Evolutionary conservation across 1,139 yeast genomes (phyloP), one percentile per base, ranked within the genome.

Genomic region (Saccharomyces uvarum): DNA sequence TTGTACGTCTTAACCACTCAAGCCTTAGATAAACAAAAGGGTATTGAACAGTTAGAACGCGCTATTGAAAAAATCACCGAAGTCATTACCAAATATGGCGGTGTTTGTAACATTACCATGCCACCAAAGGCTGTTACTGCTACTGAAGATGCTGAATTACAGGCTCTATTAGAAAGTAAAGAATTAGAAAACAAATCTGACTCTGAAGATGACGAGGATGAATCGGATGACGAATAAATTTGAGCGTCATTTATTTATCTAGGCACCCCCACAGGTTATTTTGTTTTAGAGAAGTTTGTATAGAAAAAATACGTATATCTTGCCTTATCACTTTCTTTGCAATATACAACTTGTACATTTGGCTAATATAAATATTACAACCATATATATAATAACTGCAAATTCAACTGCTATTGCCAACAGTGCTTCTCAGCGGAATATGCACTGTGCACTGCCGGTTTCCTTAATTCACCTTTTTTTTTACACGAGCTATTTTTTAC

Each of bases 81-180:
- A 63, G 78, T 83, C 53, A 90, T 95, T 67, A 81, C 80, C 61
- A 75, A 78, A 32, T 80, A 82, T 54, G 96, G 90, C 56, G 99
- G 99, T 69, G 81, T 83, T 57, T 86, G 96, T 72, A 89, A 88
- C 64, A 86, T 93, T 61, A 90, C 95, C 59, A 91, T 93, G 97
- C 93, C 96, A 65, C 98, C 99, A 69, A 91, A 91, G 82, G 97
- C 98, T 50, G 98, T 93, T 62, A 89, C 97, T 58, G 98, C 97
- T 58, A 88, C 93, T 59, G 99, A 93, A 73, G 99, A 93, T 73
- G 98, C 97, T 58, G 98, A 91, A 75, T 83, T 93, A 70, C 96
- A 90, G 74, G 96, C 96, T 61, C 79, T 93, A 63, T 86, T 93
- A 83, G 90, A 84, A 71, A 77, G 82, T 69, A 82, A 83, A 62